Conservation (phyloP, 306 rosid species). For the Rosa persica region DNA sequence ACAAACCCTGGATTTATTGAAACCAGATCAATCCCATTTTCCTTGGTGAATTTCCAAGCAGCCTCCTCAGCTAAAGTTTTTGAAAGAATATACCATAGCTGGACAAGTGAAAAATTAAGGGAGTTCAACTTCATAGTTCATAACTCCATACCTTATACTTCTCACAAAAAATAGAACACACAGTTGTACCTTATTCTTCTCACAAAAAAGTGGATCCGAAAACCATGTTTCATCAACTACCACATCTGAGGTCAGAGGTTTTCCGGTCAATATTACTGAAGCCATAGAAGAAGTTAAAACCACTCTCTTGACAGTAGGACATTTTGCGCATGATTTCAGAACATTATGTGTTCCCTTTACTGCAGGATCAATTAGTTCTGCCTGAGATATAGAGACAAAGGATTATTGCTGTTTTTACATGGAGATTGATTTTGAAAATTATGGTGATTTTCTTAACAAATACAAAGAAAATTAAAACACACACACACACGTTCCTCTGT, state of each 20-base stretch:
- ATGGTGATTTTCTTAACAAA: not conserved
- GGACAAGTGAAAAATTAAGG: not conserved
- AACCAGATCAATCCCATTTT: not conserved
- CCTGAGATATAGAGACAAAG: constrained; percentile 4
- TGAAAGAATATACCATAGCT: constrained; percentile 16
- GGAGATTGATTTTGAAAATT: not conserved
- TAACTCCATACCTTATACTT: not conserved
- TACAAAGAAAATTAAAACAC: not conserved
- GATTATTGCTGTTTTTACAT: not conserved
- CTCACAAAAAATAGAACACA: not conserved
- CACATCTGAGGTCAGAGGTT: constrained; percentile 19
- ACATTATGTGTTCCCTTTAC: constrained; percentile 36
- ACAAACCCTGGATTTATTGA: constrained; percentile 16
- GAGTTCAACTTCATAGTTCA: not conserved
- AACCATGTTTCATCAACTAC: constrained; percentile 34
- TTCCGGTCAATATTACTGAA: constrained; percentile 1
- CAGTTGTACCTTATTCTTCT: constrained; percentile 7
- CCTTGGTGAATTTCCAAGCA: constrained; percentile 16
- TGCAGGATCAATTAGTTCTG: constrained; percentile 31
- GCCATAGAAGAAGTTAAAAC: constrained; percentile 35
- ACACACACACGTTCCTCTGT: too few relatives aligned
- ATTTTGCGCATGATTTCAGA: constrained; percentile 26
- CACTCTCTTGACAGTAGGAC: constrained; percentile 19
- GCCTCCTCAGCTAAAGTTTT: constrained; percentile 19
- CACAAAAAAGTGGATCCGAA: constrained; percentile 26